Base-by-base conservation (phyloP, 371 early-diverging fungal genomes). In the Choanephora cucurbitarum region DNA sequence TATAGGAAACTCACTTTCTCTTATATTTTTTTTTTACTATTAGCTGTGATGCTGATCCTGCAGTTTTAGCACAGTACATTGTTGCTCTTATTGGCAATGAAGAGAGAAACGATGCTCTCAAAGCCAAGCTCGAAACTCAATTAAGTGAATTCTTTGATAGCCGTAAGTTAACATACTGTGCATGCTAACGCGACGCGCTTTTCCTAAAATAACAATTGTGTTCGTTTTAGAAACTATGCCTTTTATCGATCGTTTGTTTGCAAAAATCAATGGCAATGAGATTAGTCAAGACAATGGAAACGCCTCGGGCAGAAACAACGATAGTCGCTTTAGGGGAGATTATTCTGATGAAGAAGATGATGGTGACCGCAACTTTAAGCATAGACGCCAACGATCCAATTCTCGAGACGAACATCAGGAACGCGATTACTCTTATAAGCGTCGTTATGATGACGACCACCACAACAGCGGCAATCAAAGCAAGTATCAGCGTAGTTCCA, bases 41-140 rank as follows among this genome's bases (percentile, higher is more conserved):
- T 62, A 91, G 89, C 24, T 89, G 84, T 56, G 93, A 92, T 49
- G 92, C 91, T 32, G 93, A 92, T 62, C 88, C 91, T 14, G 64
- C 61, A 28, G 89, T 90, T 28, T 66, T 91, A 22, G 89, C 91
- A 8, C 91, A 92, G 43, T 93, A 92, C 64, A 83, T 91, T 41
- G 70, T 91, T 43, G 92, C 92, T 3, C 71, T 93, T 23, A 72
- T 93, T 39, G 82, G 81, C 44, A 87, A 84, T 52, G 90, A 90
- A 55, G 79, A 84, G 48, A 47, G 72, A 15, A 54, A 62, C 21
- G 64, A 61, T 22, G 73, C 67, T 19, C 49, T 80, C 37, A 72
- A 67, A 50, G 51, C 64, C 2, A 67, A 73, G 7, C 73, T 79
- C 33, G 52, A 70, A 24, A 59, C 68, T 22, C 79, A 84, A 28